Percentiles rank a stretch among this genome's conserved stretches.
These are phyloP conservation scores for Penicillium herquei DNA, from an alignment of 495 filamentous ascomycete species.

Conservation along the genomic window DNA sequence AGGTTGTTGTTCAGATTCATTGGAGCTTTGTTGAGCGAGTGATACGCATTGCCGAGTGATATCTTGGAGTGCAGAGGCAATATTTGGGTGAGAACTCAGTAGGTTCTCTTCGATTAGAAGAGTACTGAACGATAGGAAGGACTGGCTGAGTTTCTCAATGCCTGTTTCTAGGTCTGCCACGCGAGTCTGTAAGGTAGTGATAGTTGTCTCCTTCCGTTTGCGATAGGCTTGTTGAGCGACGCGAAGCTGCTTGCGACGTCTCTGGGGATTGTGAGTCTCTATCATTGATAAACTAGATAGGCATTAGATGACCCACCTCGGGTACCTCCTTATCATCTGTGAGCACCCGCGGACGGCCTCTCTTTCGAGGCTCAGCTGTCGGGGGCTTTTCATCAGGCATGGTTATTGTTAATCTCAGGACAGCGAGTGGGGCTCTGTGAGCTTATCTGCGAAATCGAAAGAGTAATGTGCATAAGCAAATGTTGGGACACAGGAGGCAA, in stretches of 20 bases:
- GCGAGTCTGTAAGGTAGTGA: slow-evolving; percentile 65
- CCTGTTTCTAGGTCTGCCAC: slow-evolving; percentile 64
- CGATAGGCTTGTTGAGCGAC: slow-evolving; percentile 85
- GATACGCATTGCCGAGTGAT: slow-evolving; percentile 47
- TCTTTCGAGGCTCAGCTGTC: slow-evolving; percentile 17
- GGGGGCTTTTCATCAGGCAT: neutral
- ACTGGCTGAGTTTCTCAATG: slow-evolving; percentile 73
- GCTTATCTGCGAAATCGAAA: neutral
- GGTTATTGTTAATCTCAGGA: too few species aligned
- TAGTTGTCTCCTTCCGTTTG: slow-evolving; percentile 82
- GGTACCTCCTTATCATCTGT: slow-evolving; percentile 24
- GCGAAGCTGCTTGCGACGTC: slow-evolving; percentile 78
- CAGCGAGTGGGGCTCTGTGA: too few species aligned
- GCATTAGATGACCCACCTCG: slow-evolving; percentile 18
- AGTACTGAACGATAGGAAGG: slow-evolving; percentile 70
- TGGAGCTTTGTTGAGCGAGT: slow-evolving; percentile 34
- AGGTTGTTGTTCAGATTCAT: slow-evolving; percentile 1
- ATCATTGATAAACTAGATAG: neutral
- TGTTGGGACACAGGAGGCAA: neutral
- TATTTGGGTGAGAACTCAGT: slow-evolving; percentile 32
- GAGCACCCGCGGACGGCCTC: slow-evolving; percentile 25
- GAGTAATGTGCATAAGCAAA: neutral
- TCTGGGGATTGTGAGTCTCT: slow-evolving; percentile 16
- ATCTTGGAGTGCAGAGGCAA: slow-evolving; percentile 43
- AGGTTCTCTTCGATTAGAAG: slow-evolving; percentile 50